Evolutionary conservation across 108 stramenopile genomes (phyloP), one percentile per base, ranked within the genome.

Genomic region (Hondaea fermentalgiana): DNA sequence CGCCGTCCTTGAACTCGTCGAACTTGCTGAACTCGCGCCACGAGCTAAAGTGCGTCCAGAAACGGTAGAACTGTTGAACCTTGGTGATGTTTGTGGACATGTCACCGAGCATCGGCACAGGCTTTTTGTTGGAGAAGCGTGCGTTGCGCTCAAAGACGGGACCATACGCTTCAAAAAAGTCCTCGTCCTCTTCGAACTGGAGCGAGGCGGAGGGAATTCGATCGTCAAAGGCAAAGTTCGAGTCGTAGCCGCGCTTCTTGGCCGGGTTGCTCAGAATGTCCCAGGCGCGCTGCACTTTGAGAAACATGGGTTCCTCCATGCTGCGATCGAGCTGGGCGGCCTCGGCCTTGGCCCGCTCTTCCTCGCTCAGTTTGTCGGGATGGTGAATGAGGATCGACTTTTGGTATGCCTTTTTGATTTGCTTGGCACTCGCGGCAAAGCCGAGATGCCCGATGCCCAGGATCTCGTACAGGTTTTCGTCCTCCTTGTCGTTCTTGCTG

Each of bases 1-100:
- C 95, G n/a, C 72, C 89, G 44, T 89, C 89, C 69, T 88, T 60
- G 89, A 98, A 93, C 64, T 97, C 97, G 25, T 95, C 95, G 14
- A 94, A 72, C 44, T 95, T 94, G 8, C 96, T 94, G 90, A 98
- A 98, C 88, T 99, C 99, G 57, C 99, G 90, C 98, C 98, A 99
- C 19, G 94, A 95, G 57, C 97, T 96, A 87, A 99, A 99, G 53
- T 95, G 94, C 5, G 94, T 93, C 99, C 99, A 99, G 91, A 97
- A 99, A 8, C 95, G 96, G 90, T 99, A 99, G 91, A 99, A 99
- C 8, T 91, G 93, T 72, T 96, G 89, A 0, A 99, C 99, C 88
- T 98, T 88, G 6, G 93, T 94, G 8, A 97, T 92, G 16, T 97
- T 94, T 6, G 98, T 96, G 72, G 90, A 44, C 17, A 94, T 95